phyloP scores from a whole-genome alignment of 2,329 filamentous ascomycete genomes.

The Chrysoporthe austroafricana region DNA sequence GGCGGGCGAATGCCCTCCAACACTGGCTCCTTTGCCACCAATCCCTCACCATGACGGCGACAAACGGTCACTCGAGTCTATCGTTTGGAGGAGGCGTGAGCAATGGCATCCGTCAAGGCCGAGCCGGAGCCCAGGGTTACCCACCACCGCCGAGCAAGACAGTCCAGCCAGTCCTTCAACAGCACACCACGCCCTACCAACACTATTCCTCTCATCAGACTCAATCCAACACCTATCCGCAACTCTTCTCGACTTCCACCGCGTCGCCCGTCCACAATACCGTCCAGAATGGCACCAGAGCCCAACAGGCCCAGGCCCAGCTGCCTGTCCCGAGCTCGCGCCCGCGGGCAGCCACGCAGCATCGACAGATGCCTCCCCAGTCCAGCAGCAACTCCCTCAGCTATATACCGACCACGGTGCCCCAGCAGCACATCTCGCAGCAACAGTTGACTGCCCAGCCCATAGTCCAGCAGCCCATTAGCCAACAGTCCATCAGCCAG shows the following conservation, averaged over 20 bases:
- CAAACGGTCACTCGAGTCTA: constrained; percentile 58
- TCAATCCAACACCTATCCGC: constrained; percentile 51
- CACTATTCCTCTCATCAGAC: constrained; percentile 57
- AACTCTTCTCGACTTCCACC: constrained; percentile 54
- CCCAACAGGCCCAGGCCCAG: constrained; percentile 50
- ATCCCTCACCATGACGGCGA: constrained; percentile 37
- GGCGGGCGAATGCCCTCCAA: constrained; percentile 11
- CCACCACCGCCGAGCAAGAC: constrained; percentile 56
- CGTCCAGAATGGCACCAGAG: constrained; percentile 48
- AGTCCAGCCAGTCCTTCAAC: constrained; percentile 55
- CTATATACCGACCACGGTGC: constrained; percentile 43
- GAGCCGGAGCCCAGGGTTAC: constrained; percentile 47
- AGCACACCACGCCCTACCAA: constrained; percentile 60
- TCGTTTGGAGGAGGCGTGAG: constrained; percentile 47
- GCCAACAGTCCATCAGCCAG: constrained; percentile 28
- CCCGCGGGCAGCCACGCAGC: constrained; percentile 44
- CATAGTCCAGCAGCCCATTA: background rate
- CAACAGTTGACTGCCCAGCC: constrained; percentile 26
- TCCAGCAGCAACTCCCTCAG: constrained; percentile 39
- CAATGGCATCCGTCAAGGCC: constrained; percentile 52
- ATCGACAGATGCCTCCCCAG: constrained; percentile 50
- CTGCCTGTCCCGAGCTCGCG: constrained; percentile 51
- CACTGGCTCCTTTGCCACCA: constrained; percentile 12
- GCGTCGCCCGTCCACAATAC: constrained; percentile 52
- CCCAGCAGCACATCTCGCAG: constrained; percentile 36